Evolutionary conservation across 805 yeast genomes (phyloP), one percentile per base, ranked within the genome.

Genomic region (Yarrowia sp.): DNA sequence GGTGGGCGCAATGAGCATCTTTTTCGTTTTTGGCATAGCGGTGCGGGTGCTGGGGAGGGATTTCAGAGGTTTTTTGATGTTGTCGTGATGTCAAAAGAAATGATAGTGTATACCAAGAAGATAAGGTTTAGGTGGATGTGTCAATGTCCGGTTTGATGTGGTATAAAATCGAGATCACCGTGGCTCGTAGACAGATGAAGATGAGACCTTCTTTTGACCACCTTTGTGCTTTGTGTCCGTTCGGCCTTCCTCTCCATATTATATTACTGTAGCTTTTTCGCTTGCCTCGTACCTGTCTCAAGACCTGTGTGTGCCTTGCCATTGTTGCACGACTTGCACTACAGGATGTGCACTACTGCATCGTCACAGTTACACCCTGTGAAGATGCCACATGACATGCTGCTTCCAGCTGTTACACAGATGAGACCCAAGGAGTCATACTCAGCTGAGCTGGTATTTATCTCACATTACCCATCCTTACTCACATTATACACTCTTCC

Each of bases 1-100:
- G 16, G 46, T 54, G 26, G 61, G 61, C 9, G 61, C 46, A 24
- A 54, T 19, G 40, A 54, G 61, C 46, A 54, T 26, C 26, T 54
- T 54, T 54, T 54, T 54, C 17, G 61, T 24, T 26, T 54, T 54
- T 24, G 61, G 46, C 61, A 54, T 54, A 2, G 54, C 38, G 54
- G 26, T 1, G 44, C 12, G 32, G 14, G 43, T 17, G 46, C 24
- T 36, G 61, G 22, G n/a, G 33, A 51, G 59, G 24, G 22, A 12
- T n/a, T 24, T 46, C 19, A 17, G 16, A 9, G 22, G 33, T 26
- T 28, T 26, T 28, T 11, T n/a, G 22, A 26, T 28, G 52, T 46
- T 28, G 52, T 46, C 36, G 52, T 46, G 52, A 46, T 46, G 52
- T 46, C 24, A 28, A 12, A 28, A n/a, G 49, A 28, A 28, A 35